Evolutionary conservation across 139 green algal genomes (phyloP), one percentile per base, ranked within the genome.

Genomic region (Zygnema cylindricum): DNA sequence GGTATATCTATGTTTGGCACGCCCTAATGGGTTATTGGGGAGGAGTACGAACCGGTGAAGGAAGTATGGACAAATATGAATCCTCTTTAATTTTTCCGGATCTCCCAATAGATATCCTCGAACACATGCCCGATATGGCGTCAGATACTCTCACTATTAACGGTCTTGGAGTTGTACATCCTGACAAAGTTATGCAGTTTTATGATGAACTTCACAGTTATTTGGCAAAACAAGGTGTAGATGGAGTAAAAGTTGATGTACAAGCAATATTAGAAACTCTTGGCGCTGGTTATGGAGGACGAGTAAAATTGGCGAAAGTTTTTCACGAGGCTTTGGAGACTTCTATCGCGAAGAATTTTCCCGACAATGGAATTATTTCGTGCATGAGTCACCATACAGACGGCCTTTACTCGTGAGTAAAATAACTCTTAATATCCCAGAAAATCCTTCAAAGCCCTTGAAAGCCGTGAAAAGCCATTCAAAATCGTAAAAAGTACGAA

Each of bases 371-470:
- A 86, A 90, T 93, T 87, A 99, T 99, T 92, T 98, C 98, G 92
- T 99, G 97, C 96, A 99, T 99, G 97, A 98, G 96, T 92, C 97
- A 99, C 95, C 96, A 94, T 49, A 98, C 95, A 0, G 97, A 99
- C 77, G 98, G 98, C 94, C 92, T 99, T 63, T 97, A 97, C 94
- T 86, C 23, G 88, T 92, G 38, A 71, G 81, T n/a, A n/a, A n/a
- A n/a, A n/a, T n/a, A n/a, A n/a, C n/a, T n/a, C n/a, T n/a, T n/a
- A n/a, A n/a, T n/a, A n/a, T n/a, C n/a, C n/a, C n/a, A n/a, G n/a
- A n/a, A n/a, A n/a, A n/a, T n/a, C n/a, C n/a, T n/a, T n/a, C n/a
- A n/a, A n/a, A 73, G 25, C 30, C 30, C 57, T 73, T 73, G 30
- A 73, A 73, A 25, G 57, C 57, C 30, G 25, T 73, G 57, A 25